Base-by-base conservation (phyloP, 2,329 filamentous ascomycete genomes). In the Phymatotrichopsis omnivora region DNA sequence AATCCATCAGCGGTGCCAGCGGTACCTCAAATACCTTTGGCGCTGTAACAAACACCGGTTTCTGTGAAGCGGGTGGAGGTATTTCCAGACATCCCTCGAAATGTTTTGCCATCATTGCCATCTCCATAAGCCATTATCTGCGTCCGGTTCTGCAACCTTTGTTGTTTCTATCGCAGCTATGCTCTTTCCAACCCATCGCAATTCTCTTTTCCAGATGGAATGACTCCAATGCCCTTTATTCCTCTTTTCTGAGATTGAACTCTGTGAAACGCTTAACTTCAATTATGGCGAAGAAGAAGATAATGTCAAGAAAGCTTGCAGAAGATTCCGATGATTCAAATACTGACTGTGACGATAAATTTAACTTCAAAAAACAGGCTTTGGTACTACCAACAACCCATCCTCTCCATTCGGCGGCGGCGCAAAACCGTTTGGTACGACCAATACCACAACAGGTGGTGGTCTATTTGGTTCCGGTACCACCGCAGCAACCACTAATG, bases 1-100 rank as follows among this genome's bases (percentile, higher is more conserved):
- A 14, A 69, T 69, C 56, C 67, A 66, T 31, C 48, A 49, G 27
- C 48, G 45, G 45, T 45, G 42, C 41, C 28, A 41, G 60, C 11
- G 60, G 60, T 32, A 55, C 52, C 43, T 61, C 61, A 47, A 58
- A 54, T 53, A 58, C 60, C 29, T 62, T 62, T 52, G 57, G 56
- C 41, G 42, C 49, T 38, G 54, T 54, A 38, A 49, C 58, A 25
- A 51, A 56, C 30, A 52, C 49, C 33, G 45, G 40, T 41, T 52
- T 54, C 41, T 56, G 60, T 47, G 63, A 60, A 35, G 59, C 61
- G 29, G 67, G 67, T 49, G 52, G 52, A 54, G 52, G 52, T 54
- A 54, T 46, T 44, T 51, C 45, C 45, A 51, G 45, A 51, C 43
- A 51, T 45, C 40, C 16, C 32, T 43, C 28, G 41, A 24, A 28